Evolutionary conservation across 306 rosid genomes (phyloP), one percentile per base, ranked within the genome.

Genomic region (Cicer chorassanicum): DNA sequence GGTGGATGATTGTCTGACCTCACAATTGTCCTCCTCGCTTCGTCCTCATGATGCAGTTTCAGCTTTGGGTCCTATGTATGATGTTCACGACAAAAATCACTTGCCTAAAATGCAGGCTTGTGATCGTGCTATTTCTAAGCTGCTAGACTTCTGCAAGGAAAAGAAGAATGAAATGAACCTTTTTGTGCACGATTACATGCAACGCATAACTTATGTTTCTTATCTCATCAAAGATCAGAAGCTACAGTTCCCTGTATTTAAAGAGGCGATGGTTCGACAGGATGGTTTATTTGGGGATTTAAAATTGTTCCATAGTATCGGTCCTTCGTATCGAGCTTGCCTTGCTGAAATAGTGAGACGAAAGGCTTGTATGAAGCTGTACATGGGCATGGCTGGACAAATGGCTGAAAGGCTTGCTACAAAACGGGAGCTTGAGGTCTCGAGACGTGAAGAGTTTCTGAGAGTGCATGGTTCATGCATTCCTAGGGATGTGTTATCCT

Each of bases 381-480:
- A 92, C 89, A 92, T 95, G 99, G 99, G 99, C 67, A 85, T 92
- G 99, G 99, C 99, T n/a, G 99, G 99, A 53, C 97, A 89, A 78
- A 56, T 95, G 84, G 98, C 99, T 81, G 99, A 95, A 87, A 90
- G 77, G 77, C 92, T 95, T 74, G 99, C 98, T 41, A 83, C 85
- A 44, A 95, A 86, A 85, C 88, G 99, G 74, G 99, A 92, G 79
- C 82, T 56, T 69, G 99, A 95, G 81, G 81, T 87, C 12, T 82
- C 88, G 76, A 90, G 83, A 65, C 86, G 98, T 36, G 97, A 90
- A 70, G 95, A 87, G 78, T 95, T 95, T 90, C 56, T 90, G 78
- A 95, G 87, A 81, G 70, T 55, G 34, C 90, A 86, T 68, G 49
- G 88, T 75, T 65, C 81, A 68, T 89, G 84, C 85, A 86, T 95